phyloP scores from a whole-genome alignment of 2,329 filamentous ascomycete genomes.

The Fusarium newnesense region DNA sequence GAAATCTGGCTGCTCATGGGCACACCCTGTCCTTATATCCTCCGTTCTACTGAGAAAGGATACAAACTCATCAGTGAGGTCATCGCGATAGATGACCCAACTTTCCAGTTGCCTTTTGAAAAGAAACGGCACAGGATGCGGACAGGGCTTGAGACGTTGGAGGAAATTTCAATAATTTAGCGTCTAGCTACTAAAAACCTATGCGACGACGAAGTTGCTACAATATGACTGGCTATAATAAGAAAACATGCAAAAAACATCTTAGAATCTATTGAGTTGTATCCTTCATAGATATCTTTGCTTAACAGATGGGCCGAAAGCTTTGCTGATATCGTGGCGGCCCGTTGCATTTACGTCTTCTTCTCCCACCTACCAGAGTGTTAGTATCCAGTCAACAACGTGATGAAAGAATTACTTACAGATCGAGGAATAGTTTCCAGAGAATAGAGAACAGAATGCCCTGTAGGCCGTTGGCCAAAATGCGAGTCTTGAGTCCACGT shows the following conservation, averaged over 20 bases:
- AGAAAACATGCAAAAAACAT: too few relatives aligned
- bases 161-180: background rate
- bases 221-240: too few relatives aligned
- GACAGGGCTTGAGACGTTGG: background rate
- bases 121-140: background rate
- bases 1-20: background rate
- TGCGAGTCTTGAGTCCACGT: constrained; percentile 58
- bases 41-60: background rate
- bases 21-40: background rate
- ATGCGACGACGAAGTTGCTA: background rate
- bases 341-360: background rate
- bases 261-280: background rate
- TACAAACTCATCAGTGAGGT: background rate
- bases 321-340: too few relatives aligned
- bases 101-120: background rate
- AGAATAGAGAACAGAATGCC: constrained; percentile 59
- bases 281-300: background rate
- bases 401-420: constrained; percentile 48
- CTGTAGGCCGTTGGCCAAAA: constrained; percentile 60
- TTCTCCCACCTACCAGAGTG: constrained; percentile 3
- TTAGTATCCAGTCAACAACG: rapidly evolving
- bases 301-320: background rate
- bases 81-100: too few relatives aligned
- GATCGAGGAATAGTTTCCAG: constrained; percentile 60
- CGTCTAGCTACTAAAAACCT: background rate